These are phyloP conservation scores for Beauveria bassiana DNA, from an alignment of 2,329 filamentous ascomycete species.

Conservation along the genomic window DNA sequence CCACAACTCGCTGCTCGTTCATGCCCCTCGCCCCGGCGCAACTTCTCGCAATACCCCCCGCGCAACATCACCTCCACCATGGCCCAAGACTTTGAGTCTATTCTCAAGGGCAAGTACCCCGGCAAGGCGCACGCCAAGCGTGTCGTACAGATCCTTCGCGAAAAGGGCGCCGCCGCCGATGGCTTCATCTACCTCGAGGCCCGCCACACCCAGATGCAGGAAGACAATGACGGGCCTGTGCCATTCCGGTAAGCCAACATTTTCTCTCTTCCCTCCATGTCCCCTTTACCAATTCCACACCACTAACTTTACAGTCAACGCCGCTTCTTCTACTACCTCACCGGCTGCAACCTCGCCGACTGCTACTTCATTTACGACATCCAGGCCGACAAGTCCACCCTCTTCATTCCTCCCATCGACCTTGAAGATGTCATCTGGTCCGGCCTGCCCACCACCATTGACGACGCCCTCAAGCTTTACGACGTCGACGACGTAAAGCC, in stretches of 20 bases:
- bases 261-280: background rate
- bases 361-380: constrained; percentile 78
- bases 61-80: constrained; percentile 17
- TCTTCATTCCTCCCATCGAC: constrained; percentile 87
- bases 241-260: constrained; percentile 59
- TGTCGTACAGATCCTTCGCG: constrained; percentile 71
- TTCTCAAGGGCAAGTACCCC: constrained; percentile 62
- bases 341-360: constrained; percentile 74
- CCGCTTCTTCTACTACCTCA: constrained; percentile 90
- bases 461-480: constrained; percentile 69
- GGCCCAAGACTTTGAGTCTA: constrained; percentile 38
- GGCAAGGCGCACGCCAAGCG: constrained; percentile 79
- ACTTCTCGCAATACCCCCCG: background rate
- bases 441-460: constrained; percentile 69
- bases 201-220: constrained; percentile 69
- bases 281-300: background rate
- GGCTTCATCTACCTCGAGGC: constrained; percentile 86
- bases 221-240: constrained; percentile 80
- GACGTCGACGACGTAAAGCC: constrained; percentile 73
- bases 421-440: constrained; percentile 91
- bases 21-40: background rate
- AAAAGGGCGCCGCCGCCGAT: constrained; percentile 52
- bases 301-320: constrained; percentile 55
- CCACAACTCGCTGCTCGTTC: background rate
- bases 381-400: constrained; percentile 60